Percentiles rank a stretch among this genome's conserved stretches.
Conservation (phyloP, 306 rosid genomes). For the Pueraria montana region DNA sequence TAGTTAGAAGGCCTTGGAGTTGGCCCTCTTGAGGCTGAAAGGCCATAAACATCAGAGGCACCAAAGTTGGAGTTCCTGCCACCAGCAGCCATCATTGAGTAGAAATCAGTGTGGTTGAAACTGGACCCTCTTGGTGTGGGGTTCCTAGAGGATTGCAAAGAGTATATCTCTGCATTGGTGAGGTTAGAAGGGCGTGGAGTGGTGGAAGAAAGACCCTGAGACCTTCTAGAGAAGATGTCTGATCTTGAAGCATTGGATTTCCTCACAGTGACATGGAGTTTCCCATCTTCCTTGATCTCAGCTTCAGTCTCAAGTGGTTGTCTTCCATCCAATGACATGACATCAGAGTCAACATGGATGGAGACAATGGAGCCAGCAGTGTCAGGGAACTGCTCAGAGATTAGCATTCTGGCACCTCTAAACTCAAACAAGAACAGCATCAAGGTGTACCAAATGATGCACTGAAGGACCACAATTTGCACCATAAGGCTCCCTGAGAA, state of each 20-base stretch:
- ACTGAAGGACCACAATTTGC: constrained; percentile 92
- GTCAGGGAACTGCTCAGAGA: constrained; percentile 93
- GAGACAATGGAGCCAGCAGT: constrained; percentile 95
- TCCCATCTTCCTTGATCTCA: constrained; percentile 87
- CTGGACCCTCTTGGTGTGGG: constrained; percentile 96
- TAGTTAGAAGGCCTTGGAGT: constrained; percentile 88
- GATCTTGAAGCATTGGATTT: constrained; percentile 89
- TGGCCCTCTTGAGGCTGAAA: constrained; percentile 80
- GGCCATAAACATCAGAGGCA: constrained; percentile 76
- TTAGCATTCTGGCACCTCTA: constrained; percentile 77
- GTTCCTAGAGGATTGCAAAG: constrained; percentile 81
- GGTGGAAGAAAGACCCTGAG: constrained; percentile 71
- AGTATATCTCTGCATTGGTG: constrained; percentile 92
- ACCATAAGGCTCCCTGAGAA: constrained; percentile 89
- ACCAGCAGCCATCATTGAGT: constrained; percentile 90
- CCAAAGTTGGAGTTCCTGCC: constrained; percentile 87
- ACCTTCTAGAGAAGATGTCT: constrained; percentile 84
- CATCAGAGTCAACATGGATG: constrained; percentile 93
- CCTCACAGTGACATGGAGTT: constrained; percentile 86
- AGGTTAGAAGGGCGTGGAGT: constrained; percentile 88
- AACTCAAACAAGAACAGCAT: constrained; percentile 89
- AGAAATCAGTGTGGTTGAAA: constrained; percentile 85
- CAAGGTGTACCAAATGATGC: constrained; percentile 93
- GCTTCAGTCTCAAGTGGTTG: constrained; percentile 86
- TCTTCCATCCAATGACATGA: constrained; percentile 83